A percentile compares a stretch with the other conserved stretches of the same genome.
phyloP scores from a whole-genome alignment of 495 filamentous ascomycete genomes.

The Xylaria cubensis region DNA sequence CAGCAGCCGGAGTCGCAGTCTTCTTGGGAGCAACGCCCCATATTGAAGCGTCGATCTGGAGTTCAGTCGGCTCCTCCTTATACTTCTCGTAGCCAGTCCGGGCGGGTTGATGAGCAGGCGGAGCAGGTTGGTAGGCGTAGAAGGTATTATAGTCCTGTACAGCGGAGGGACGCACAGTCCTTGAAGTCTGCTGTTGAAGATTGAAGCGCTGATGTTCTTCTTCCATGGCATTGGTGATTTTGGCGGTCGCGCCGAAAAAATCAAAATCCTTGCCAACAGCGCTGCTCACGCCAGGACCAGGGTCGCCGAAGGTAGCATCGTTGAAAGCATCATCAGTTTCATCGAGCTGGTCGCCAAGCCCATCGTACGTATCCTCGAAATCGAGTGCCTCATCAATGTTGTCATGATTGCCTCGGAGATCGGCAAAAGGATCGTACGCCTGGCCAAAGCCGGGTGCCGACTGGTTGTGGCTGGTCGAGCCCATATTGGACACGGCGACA shows the following conservation, averaged over 20 bases:
- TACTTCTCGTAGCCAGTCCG: conserved; percentile 91
- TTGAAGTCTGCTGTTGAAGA: conserved; percentile 63
- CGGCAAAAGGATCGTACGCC: conserved; percentile 86
- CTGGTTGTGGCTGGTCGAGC: conserved; percentile 66
- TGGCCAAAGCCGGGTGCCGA: conserved; percentile 77
- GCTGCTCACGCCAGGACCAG: conserved; percentile 38
- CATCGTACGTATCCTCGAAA: conserved; percentile 98
- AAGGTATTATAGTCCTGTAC: conserved; percentile 42
- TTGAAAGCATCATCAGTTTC: conserved; percentile 96
- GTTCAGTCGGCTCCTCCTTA: conserved; percentile 73
- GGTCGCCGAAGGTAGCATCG: conserved; percentile 91
- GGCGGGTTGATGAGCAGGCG: conserved; percentile 59
- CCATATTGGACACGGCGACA: conserved; percentile 87
- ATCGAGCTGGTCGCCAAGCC: conserved; percentile 87
- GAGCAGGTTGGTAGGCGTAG: conserved; percentile 46
- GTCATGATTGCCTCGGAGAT: conserved; percentile 68
- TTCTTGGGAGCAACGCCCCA: conserved; percentile 81
- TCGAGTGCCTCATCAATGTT: conserved; percentile 84
- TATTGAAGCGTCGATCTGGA: conserved; percentile 90
- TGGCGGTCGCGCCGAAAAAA: conserved; percentile 90
- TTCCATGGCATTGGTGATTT: conserved; percentile 80
- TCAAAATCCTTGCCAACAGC: conserved; percentile 92
- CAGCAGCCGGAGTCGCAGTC: conserved; percentile 45
- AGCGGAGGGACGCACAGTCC: conserved; percentile 40
- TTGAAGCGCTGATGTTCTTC: conserved; percentile 87